Evolutionary conservation across 495 filamentous ascomycete genomes (phyloP).

Genomic region (Darksidea phi): DNA sequence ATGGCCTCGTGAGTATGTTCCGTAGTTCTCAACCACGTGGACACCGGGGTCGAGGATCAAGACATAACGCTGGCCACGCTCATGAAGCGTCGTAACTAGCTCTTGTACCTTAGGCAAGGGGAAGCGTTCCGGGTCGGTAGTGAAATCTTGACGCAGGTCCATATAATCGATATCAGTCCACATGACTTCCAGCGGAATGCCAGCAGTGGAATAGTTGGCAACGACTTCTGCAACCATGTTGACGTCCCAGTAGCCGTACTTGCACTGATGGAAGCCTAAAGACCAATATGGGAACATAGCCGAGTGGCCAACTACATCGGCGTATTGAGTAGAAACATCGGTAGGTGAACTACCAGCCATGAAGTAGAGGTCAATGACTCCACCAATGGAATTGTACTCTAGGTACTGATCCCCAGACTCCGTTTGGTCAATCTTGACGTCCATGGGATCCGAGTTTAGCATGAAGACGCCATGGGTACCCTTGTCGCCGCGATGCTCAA

Average conservation of each 20-base stretch:
- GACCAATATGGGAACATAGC: conserved; percentile 85
- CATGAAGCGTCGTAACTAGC: conserved; percentile 71
- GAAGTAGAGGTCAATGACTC: conserved; percentile 83
- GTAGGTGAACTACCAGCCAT: conserved; percentile 69
- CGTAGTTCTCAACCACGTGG: conserved; percentile 65
- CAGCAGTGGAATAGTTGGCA: conserved; percentile 71
- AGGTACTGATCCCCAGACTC: conserved; percentile 64
- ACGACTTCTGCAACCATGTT: conserved; percentile 79
- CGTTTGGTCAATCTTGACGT: conserved; percentile 72
- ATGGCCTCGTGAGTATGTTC: conserved; percentile 55
- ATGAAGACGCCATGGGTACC: conserved; percentile 79
- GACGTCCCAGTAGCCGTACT: conserved; percentile 71
- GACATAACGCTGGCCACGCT: conserved; percentile 72
- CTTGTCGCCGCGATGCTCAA: conserved; percentile 66
- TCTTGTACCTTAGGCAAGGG: conserved; percentile 64
- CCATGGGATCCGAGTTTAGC: conserved; percentile 82
- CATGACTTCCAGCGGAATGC: conserved; percentile 82
- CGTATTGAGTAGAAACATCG: conserved; percentile 72
- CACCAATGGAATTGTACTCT: conserved; percentile 82
- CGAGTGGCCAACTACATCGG: conserved; percentile 60
- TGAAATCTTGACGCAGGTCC: conserved; percentile 51
- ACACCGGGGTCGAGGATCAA: conserved; percentile 37
- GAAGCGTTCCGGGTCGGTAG: conserved; percentile 71
- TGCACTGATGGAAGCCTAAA: conserved; percentile 80
- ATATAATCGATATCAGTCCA: conserved; percentile 74